Evolutionary conservation across 2,329 filamentous ascomycete genomes (phyloP).

Genomic region (Leptographium galeiforme): DNA sequence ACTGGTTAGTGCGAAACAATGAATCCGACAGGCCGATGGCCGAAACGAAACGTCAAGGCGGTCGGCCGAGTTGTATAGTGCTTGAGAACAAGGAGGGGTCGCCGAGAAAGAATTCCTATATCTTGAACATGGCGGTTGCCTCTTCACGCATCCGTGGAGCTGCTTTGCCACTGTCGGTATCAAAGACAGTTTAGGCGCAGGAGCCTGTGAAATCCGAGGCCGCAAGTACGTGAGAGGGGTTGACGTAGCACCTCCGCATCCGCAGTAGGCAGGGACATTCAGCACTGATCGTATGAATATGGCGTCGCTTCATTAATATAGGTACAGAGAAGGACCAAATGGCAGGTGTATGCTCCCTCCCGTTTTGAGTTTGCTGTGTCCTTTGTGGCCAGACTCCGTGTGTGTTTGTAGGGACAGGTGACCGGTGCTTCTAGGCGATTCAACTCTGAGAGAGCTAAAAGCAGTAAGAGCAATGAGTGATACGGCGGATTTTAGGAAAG

Average conservation of each 20-base stretch:
- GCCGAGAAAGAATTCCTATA: conserved; percentile 14
- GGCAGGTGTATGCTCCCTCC: too few species aligned
- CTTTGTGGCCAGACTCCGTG: background rate
- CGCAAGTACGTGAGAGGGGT: background rate
- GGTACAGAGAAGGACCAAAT: background rate
- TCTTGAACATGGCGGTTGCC: conserved; percentile 15
- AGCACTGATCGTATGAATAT: background rate
- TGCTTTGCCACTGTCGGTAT: background rate
- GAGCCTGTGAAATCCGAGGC: background rate
- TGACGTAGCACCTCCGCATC: background rate
- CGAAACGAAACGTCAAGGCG: conserved; percentile 3
- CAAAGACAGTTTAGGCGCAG: background rate
- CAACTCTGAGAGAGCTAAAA: too few species aligned
- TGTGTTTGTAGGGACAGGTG: too few species aligned
- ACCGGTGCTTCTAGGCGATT: too few species aligned
- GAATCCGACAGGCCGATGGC: background rate
- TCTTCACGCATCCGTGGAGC: conserved; percentile 5
- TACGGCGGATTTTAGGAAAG: too few species aligned
- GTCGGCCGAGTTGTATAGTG: conserved; percentile 4
- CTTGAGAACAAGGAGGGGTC: conserved; percentile 6
- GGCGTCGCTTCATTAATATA: background rate
- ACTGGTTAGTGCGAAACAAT: background rate
- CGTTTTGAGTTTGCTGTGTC: background rate
- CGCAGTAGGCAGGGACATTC: background rate
- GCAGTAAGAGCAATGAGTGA: too few species aligned